Evolutionary conservation across 1,284 basidiomycete genomes (phyloP).

Genomic region (Leucoagaricus sp.): DNA sequence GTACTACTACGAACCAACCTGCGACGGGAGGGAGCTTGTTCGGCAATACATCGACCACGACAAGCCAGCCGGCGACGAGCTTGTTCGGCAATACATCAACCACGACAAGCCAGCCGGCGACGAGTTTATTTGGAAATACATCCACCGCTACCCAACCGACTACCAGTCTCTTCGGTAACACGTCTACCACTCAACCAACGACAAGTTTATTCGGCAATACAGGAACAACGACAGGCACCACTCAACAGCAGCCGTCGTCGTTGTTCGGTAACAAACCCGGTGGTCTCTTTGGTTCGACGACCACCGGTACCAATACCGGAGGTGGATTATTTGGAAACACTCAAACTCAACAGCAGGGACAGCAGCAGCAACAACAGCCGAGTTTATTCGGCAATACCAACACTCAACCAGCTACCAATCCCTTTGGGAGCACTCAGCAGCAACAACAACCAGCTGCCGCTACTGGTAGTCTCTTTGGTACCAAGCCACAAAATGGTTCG

Average conservation of each 20-base stretch:
- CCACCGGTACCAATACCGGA: constrained; percentile 17
- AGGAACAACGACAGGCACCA: constrained; percentile 5
- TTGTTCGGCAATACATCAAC: constrained; percentile 33
- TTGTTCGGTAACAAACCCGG: constrained; percentile 21
- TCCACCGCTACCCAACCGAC: constrained; percentile 15
- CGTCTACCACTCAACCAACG: not conserved
- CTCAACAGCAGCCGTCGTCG: constrained; percentile 14
- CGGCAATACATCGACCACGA: constrained; percentile 20
- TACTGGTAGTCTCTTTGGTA: constrained; percentile 40
- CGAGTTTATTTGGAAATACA: constrained; percentile 22
- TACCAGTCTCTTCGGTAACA: constrained; percentile 4
- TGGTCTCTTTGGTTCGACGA: constrained; percentile 5
- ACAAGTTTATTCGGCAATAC: constrained; percentile 25
- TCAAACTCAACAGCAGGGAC: constrained; percentile 11
- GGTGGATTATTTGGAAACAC: constrained; percentile 20
- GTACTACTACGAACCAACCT: constrained; percentile 12
- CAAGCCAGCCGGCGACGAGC: constrained; percentile 20
- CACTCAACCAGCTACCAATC: constrained; percentile 18
- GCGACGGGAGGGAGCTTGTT: constrained; percentile 18
- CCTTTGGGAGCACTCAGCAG: constrained; percentile 28
- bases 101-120: constrained; percentile 17
- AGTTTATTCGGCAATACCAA: constrained; percentile 20
- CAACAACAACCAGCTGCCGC: constrained; percentile 16
- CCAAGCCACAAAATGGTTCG: constrained; percentile 19
- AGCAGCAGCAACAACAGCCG: constrained; percentile 18